Conservation (phyloP, 257 asterid genomes). For the Asclepias syriaca region DNA sequence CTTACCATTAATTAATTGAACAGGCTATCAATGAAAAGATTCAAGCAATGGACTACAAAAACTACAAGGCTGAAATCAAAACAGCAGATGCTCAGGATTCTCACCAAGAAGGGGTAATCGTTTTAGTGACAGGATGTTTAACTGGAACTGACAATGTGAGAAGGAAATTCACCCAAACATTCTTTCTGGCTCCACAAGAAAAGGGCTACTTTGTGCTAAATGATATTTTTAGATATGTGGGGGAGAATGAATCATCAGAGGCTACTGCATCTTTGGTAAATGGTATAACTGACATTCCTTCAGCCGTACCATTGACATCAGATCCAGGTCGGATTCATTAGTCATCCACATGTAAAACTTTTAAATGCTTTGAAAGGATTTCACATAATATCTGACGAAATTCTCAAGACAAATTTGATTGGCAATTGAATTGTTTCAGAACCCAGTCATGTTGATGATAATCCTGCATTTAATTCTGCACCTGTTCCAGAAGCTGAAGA, state of each 20-base stretch:
- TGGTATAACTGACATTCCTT: conserved; percentile 34
- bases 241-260: conserved; percentile 46
- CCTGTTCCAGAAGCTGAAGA: conserved; percentile 40
- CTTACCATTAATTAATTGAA: conserved; percentile 9
- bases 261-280: conserved; percentile 14
- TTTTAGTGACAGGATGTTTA: conserved; percentile 84
- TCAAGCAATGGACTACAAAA: conserved; percentile 77
- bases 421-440: conserved; percentile 41
- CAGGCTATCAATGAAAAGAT: conserved; percentile 75
- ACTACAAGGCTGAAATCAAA: conserved; percentile 87
- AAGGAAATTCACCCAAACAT: conserved; percentile 72
- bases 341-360: background rate
- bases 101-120: conserved; percentile 60
- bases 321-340: conserved; percentile 47
- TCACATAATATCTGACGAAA: background rate
- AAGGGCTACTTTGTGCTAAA: conserved; percentile 80
- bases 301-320: conserved; percentile 25
- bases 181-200: conserved; percentile 94
- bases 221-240: conserved; percentile 73
- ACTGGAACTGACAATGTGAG: conserved; percentile 67
- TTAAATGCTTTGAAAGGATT: background rate
- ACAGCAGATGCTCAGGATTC: conserved; percentile 93
- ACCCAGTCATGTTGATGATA: conserved; percentile 47
- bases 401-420: conserved; percentile 3
- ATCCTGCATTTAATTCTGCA: conserved; percentile 32